phyloP scores from a whole-genome alignment of 2,329 filamentous ascomycete genomes.

The Aureobasidium sp. region DNA sequence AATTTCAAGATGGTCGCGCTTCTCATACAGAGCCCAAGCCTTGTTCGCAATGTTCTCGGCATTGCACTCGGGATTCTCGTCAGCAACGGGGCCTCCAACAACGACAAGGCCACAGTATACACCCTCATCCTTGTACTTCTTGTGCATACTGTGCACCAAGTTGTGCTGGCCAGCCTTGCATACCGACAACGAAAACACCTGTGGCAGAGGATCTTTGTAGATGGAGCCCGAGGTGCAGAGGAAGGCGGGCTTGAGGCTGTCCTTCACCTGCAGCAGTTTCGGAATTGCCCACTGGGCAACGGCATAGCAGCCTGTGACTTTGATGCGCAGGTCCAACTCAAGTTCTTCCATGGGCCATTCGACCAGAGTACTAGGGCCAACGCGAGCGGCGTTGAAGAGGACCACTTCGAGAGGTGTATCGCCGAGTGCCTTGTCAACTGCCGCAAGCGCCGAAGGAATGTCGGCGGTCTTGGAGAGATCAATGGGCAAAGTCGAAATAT shows the following conservation, averaged over 20 bases:
- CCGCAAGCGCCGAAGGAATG: constrained; percentile 34
- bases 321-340: constrained; percentile 45
- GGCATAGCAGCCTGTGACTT: constrained; percentile 42
- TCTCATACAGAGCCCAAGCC: constrained; percentile 40
- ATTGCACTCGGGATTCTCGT: constrained; percentile 25
- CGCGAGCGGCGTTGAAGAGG: constrained; percentile 48
- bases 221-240: constrained; percentile 32
- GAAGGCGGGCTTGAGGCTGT: constrained; percentile 18
- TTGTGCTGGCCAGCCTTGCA: constrained; percentile 48
- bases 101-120: constrained; percentile 44
- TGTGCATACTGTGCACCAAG: constrained; percentile 39
- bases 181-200: constrained; percentile 44
- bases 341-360: constrained; percentile 39
- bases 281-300: constrained; percentile 44
- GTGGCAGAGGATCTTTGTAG: constrained; percentile 41
- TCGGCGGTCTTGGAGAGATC: constrained; percentile 38
- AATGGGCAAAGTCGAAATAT: constrained; percentile 40
- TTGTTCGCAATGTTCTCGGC: constrained; percentile 41
- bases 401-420: constrained; percentile 39
- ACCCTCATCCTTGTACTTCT: constrained; percentile 33
- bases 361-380: constrained; percentile 38
- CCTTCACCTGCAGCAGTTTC: constrained; percentile 27
- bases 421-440: constrained; percentile 34
- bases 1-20: constrained; percentile 36
- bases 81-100: constrained; percentile 33